phyloP scores from a whole-genome alignment of 2,329 filamentous ascomycete genomes.

The Penicillium janthinellum region DNA sequence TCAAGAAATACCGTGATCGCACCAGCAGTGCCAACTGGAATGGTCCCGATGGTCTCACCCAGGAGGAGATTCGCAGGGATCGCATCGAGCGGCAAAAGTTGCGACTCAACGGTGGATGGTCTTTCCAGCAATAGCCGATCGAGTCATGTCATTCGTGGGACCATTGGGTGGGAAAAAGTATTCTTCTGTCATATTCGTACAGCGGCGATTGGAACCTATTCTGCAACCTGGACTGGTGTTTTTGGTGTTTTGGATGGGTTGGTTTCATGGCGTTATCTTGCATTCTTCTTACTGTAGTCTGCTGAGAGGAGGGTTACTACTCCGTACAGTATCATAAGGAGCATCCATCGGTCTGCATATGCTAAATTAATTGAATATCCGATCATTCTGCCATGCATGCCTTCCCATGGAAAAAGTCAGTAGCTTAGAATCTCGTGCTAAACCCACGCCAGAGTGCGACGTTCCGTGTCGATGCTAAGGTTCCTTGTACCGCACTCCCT shows the following conservation, averaged over 20 bases:
- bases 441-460: no score
- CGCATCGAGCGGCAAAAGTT: constrained; percentile 76
- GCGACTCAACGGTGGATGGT: constrained; percentile 82
- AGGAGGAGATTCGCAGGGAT: constrained; percentile 83
- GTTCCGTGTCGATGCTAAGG: no score
- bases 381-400: neutral
- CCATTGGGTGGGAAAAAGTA: neutral
- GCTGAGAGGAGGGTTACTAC: neutral
- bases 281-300: constrained; percentile 10
- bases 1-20: constrained; percentile 84
- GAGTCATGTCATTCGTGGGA: neutral
- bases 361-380: constrained; percentile 15
- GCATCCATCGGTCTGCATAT: constrained; percentile 21
- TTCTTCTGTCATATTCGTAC: constrained; percentile 13
- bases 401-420: no score
- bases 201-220: constrained; percentile 10
- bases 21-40: constrained; percentile 96
- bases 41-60: constrained; percentile 76
- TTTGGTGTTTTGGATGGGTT: constrained; percentile 16
- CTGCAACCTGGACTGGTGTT: constrained; percentile 7
- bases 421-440: neutral
- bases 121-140: constrained; percentile 49
- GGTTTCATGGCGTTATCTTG: constrained; percentile 18
- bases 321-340: constrained; percentile 9
- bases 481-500: no score